phyloP scores from a whole-genome alignment of 2,329 filamentous ascomycete species.

The Waltergamsia citrina region DNA sequence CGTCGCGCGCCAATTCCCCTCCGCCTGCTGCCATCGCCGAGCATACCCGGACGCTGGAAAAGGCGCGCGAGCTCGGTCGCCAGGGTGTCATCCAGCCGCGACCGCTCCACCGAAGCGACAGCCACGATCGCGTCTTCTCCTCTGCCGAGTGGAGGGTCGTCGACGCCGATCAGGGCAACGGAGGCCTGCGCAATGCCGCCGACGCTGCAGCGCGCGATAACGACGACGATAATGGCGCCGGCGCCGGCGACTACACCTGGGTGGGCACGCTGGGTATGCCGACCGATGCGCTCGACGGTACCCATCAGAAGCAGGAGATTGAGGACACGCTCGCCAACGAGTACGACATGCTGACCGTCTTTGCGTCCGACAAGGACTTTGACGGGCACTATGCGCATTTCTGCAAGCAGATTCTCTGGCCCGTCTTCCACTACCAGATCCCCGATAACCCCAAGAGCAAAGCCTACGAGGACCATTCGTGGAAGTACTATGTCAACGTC shows the following conservation, averaged over 20 bases:
- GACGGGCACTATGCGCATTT: slow-evolving; percentile 93
- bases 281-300: slow-evolving; percentile 70
- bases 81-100: slow-evolving; percentile 49
- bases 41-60: slow-evolving; percentile 47
- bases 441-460: slow-evolving; percentile 98
- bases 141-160: slow-evolving; percentile 77
- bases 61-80: slow-evolving; percentile 47
- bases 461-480: slow-evolving; percentile 93
- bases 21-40: slow-evolving; percentile 70
- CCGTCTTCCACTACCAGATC: slow-evolving; percentile 96
- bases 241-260: slow-evolving; percentile 68
- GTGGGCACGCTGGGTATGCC: slow-evolving; percentile 92
- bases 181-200: slow-evolving; percentile 81
- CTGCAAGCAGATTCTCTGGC: slow-evolving; percentile 97
- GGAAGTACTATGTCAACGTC: slow-evolving; percentile 86
- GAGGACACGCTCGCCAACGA: slow-evolving; percentile 72
- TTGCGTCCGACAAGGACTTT: slow-evolving; percentile 83
- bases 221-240: too few species aligned
- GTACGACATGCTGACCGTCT: slow-evolving; percentile 75
- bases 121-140: slow-evolving; percentile 62
- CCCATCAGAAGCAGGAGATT: slow-evolving; percentile 72
- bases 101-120: slow-evolving; percentile 44
- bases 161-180: slow-evolving; percentile 83
- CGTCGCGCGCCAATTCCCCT: slow-evolving; percentile 62
- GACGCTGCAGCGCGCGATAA: slow-evolving; percentile 64